phyloP scores from a whole-genome alignment of 306 rosid genomes.

The Casuarina equisetifolia region DNA sequence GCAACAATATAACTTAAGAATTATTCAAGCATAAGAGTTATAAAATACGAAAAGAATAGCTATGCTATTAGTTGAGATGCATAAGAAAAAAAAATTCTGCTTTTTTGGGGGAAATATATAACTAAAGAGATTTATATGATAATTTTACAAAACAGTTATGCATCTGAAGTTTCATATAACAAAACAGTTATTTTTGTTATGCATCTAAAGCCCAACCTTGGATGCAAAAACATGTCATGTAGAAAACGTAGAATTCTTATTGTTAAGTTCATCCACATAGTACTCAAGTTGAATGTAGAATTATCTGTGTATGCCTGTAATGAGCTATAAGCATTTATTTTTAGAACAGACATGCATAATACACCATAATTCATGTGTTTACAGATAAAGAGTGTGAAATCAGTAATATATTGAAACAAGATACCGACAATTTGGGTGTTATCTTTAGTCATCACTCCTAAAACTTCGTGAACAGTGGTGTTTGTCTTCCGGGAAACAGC shows the following conservation, averaged over 20 bases:
- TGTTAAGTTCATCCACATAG: not conserved
- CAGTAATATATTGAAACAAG: constrained; percentile 15
- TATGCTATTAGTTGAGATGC: not conserved
- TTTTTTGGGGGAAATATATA: not conserved
- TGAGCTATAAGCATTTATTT: not conserved
- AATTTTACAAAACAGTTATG: too few relatives aligned
- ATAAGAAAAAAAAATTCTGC: not conserved
- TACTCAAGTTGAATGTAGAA: not conserved
- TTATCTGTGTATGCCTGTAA: not conserved
- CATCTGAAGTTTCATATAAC: too few relatives aligned
- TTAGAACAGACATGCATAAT: not conserved
- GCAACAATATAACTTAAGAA: not conserved
- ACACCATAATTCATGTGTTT: not conserved
- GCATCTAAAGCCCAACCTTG: not conserved
- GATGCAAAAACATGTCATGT: not conserved
- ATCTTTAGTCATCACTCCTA: constrained; percentile 84
- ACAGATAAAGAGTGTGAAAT: constrained; percentile 6
- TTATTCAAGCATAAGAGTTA: not conserved
- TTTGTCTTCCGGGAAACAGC: constrained; percentile 96
- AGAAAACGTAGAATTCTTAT: not conserved
- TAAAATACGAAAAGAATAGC: not conserved
- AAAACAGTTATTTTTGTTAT: not conserved
- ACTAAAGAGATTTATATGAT: too few relatives aligned
- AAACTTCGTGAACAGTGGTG: constrained; percentile 95
- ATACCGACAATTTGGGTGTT: constrained; percentile 82